These are phyloP conservation scores for Aspergillus sp. DNA, from an alignment of 2,329 filamentous ascomycete genomes.

Conservation along the genomic window DNA sequence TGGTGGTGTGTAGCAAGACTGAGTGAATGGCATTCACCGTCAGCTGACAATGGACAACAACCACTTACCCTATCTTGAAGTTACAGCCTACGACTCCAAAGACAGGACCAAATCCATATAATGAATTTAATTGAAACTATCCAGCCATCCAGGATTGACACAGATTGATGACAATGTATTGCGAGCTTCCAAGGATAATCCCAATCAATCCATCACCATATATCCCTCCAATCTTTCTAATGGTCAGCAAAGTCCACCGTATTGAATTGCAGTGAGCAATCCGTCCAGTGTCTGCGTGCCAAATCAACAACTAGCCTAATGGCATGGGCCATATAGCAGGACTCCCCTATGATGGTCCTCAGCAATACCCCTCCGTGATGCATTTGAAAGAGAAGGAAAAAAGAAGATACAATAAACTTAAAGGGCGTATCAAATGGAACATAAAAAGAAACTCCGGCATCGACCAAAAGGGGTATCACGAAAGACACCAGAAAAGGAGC, in stretches of 20 bases:
- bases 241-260: background rate
- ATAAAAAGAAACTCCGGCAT: background rate
- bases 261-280: background rate
- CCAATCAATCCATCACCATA: constrained; percentile 8
- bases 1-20: too few relatives aligned
- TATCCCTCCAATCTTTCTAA: background rate
- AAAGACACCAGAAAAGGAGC: background rate
- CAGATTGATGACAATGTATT: constrained; percentile 3
- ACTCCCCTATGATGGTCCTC: background rate
- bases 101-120: constrained; percentile 1
- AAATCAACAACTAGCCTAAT: background rate
- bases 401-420: constrained; percentile 1
- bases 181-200: constrained; percentile 8
- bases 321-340: constrained; percentile 1
- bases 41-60: too few relatives aligned
- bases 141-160: constrained; percentile 7
- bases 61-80: too few relatives aligned
- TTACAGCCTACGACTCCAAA: background rate
- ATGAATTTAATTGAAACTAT: constrained; percentile 15
- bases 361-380: constrained; percentile 1
- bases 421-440: background rate
- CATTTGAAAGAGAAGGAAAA: background rate
- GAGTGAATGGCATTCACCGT: too few relatives aligned
- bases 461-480: constrained; percentile 3
- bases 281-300: background rate